Conservation (phyloP, 2,329 filamentous ascomycete species). For the Verticillium dahliae region DNA sequence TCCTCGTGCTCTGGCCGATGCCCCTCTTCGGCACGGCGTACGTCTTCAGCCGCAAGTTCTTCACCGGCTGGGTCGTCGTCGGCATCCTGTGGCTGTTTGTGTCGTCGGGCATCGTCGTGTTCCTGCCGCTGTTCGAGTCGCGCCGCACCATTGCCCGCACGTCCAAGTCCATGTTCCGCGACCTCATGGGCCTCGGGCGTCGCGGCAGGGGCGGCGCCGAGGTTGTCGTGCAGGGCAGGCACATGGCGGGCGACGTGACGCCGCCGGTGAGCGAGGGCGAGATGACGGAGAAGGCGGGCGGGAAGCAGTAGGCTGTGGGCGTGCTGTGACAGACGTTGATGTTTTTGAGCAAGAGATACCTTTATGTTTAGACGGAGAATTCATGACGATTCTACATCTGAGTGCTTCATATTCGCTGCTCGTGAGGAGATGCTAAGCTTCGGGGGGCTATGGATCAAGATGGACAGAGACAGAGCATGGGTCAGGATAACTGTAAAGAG, state of each 20-base stretch:
- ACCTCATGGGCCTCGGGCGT: conserved; percentile 2
- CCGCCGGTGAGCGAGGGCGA: conserved; percentile 4
- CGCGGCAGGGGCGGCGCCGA: background rate
- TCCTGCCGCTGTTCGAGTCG: conserved; percentile 10
- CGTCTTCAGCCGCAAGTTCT: conserved; percentile 43
- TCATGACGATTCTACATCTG: no score
- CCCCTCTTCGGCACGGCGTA: conserved; percentile 21
- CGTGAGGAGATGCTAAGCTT: no score
- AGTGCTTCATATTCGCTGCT: no score
- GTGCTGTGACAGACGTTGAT: background rate
- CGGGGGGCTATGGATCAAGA: no score
- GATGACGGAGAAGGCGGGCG: conserved; percentile 2
- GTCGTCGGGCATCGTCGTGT: conserved; percentile 9
- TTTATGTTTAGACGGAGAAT: no score
- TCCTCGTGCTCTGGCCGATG: conserved; percentile 22
- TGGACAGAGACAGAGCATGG: no score
- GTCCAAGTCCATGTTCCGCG: conserved; percentile 8
- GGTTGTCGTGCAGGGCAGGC: conserved; percentile 4
- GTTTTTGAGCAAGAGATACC: background rate
- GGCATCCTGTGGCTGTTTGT: conserved; percentile 66
- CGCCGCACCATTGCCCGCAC: conserved; percentile 8
- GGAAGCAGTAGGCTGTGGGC: background rate
- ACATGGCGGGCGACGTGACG: background rate
- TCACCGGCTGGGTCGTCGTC: conserved; percentile 66
- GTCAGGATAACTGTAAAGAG: no score